Percentiles rank a stretch among this genome's conserved stretches.
Evolutionary conservation across 805 yeast species (phyloP).

Genomic region (Nakazawaea molendinolei): DNA sequence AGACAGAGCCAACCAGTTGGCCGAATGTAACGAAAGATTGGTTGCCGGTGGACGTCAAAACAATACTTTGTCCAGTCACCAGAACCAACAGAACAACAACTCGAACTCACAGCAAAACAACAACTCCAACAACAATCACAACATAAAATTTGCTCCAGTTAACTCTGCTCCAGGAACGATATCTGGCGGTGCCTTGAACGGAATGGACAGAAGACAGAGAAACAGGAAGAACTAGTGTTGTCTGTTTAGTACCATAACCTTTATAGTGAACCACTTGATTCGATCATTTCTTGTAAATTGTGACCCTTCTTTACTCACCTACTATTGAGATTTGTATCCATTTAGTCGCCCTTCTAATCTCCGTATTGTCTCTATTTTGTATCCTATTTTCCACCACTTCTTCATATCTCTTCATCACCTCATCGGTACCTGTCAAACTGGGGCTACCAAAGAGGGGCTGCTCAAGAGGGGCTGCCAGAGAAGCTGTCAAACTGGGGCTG

Average conservation of each 20-base stretch:
- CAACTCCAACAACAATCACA: slow-evolving; percentile 19
- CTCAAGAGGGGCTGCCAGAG: too few species aligned
- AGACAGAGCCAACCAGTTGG: slow-evolving; percentile 69
- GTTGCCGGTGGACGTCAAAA: slow-evolving; percentile 67
- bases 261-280: too few species aligned
- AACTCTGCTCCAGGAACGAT: slow-evolving; percentile 26
- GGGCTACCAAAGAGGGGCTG: too few species aligned
- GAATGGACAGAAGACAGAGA: slow-evolving; percentile 27
- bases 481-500: too few species aligned
- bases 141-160: slow-evolving; percentile 20
- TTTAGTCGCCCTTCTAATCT: not conserved
- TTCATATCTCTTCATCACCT: not conserved
- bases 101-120: slow-evolving; percentile 12
- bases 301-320: too few species aligned
- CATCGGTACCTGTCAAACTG: too few species aligned
- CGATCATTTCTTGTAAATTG: too few species aligned
- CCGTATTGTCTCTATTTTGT: not conserved
- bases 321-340: not conserved
- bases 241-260: not conserved
- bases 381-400: not conserved
- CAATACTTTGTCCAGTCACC: slow-evolving; percentile 15
- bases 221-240: slow-evolving; percentile 11
- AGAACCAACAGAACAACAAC: slow-evolving; percentile 5
- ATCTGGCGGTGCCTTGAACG: slow-evolving; percentile 31
- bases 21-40: slow-evolving; percentile 81